phyloP scores from a whole-genome alignment of 2,329 filamentous ascomycete genomes.

The Pseudogymnoascus pannorum region DNA sequence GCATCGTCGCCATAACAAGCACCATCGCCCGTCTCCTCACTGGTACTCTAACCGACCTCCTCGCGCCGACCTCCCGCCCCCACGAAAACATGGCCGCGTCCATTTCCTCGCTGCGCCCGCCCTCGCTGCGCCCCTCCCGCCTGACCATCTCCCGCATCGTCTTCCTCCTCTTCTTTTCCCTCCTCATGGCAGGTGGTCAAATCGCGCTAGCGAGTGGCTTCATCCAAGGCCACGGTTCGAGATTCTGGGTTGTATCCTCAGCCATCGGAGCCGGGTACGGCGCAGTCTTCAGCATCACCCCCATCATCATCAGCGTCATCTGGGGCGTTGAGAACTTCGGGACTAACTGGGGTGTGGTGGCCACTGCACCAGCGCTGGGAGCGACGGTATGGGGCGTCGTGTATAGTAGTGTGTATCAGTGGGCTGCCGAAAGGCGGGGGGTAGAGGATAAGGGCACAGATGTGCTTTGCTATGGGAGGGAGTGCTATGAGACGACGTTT shows the following conservation, averaged over 20 bases:
- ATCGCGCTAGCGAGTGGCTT: slow-evolving; percentile 68
- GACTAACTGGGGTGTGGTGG: slow-evolving; percentile 94
- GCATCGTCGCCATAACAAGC: slow-evolving; percentile 82
- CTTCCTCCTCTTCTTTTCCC: slow-evolving; percentile 69
- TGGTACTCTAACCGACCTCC: slow-evolving; percentile 78
- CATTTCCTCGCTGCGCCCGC: slow-evolving; percentile 26
- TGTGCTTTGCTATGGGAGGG: slow-evolving; percentile 69
- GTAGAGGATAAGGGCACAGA: slow-evolving; percentile 34
- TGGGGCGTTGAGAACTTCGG: slow-evolving; percentile 99
- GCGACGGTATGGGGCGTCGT: slow-evolving; percentile 85
- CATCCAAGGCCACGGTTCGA: slow-evolving; percentile 64
- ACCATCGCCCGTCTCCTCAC: slow-evolving; percentile 86
- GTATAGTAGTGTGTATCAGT: slow-evolving; percentile 77
- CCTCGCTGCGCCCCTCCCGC: slow-evolving; percentile 19
- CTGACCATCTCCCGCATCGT: slow-evolving; percentile 67
- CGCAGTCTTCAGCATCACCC: slow-evolving; percentile 79
- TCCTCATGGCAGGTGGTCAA: slow-evolving; percentile 69
- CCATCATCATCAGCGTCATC: slow-evolving; percentile 91
- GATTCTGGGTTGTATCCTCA: slow-evolving; percentile 80
- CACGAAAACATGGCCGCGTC: slow-evolving; percentile 42
- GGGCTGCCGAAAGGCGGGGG: slow-evolving; percentile 43
- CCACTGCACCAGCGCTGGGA: slow-evolving; percentile 81
- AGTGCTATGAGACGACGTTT: slow-evolving; percentile 74
- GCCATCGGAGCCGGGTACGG: slow-evolving; percentile 88
- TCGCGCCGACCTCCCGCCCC: slow-evolving; percentile 61